Percentiles rank a stretch among this genome's conserved stretches.
These are phyloP conservation scores for Vitis hybrid DNA, from an alignment of 177 flowering plant genomes.

Conservation along the genomic window DNA sequence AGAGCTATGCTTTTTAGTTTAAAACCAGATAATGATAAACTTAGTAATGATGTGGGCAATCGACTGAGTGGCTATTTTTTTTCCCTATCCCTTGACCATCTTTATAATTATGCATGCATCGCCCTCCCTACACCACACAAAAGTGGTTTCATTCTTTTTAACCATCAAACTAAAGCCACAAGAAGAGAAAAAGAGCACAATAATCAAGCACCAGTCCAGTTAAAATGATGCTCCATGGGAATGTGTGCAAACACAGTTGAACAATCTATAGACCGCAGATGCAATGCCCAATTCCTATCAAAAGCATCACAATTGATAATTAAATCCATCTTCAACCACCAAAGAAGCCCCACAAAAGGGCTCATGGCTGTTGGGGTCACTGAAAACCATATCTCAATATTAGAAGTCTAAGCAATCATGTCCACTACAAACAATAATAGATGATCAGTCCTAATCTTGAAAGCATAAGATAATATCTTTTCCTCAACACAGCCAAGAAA, in stretches of 20 bases:
- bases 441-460: too few relatives aligned
- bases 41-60: not conserved
- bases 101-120: constrained; percentile 7
- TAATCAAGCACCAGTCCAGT: not conserved
- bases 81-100: not conserved
- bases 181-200: constrained; percentile 1
- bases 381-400: not conserved
- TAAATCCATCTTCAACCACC: constrained; percentile 4
- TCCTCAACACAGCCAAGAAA: too few relatives aligned
- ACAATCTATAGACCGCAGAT: too few relatives aligned
- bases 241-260: not conserved
- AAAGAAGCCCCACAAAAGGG: constrained; percentile 5
- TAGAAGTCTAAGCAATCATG: too few relatives aligned
- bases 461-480: too few relatives aligned
- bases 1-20: not conserved
- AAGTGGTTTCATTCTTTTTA: constrained; percentile 13
- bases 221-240: not conserved
- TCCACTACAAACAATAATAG: too few relatives aligned
- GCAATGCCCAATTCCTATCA: too few relatives aligned
- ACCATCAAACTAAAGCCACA: not conserved
- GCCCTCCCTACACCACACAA: constrained; percentile 9
- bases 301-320: not conserved
- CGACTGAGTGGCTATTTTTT: not conserved
- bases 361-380: constrained; percentile 21
- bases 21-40: constrained; percentile 7